Conservation (phyloP, 345 rosid species). For the Pistacia atlantica region DNA sequence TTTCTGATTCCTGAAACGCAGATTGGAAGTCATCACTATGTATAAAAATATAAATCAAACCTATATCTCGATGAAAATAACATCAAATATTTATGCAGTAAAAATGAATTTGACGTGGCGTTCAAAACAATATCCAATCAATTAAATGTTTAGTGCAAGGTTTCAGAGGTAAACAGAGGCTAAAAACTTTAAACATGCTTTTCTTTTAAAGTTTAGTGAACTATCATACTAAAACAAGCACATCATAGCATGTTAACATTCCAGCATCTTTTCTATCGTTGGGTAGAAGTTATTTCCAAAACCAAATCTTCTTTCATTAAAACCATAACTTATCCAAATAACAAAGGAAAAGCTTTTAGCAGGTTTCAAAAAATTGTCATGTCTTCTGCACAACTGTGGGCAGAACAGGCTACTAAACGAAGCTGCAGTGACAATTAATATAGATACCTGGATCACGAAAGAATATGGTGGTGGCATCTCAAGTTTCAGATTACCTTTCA, state of each 20-base stretch:
- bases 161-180: not conserved
- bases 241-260: too few species aligned
- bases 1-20: constrained; percentile 73
- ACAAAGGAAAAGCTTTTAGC: too few species aligned
- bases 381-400: too few species aligned
- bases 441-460: constrained; percentile 64
- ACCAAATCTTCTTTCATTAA: too few species aligned
- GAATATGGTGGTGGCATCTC: constrained; percentile 74
- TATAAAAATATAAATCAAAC: not conserved
- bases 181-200: not conserved
- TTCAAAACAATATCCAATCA: not conserved
- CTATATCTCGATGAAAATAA: not conserved
- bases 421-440: not conserved
- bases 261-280: too few species aligned
- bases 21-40: not conserved
- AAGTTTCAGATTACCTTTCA: constrained; percentile 62
- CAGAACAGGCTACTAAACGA: not conserved
- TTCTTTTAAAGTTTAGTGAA: too few species aligned
- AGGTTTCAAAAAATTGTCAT: too few species aligned
- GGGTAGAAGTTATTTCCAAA: too few species aligned
- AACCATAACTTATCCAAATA: too few species aligned
- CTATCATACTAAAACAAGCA: too few species aligned
- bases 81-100: not conserved
- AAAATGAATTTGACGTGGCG: not conserved
- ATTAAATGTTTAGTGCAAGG: not conserved